Base-by-base conservation (phyloP, 306 rosid species). In the Prunus fruticosa region DNA sequence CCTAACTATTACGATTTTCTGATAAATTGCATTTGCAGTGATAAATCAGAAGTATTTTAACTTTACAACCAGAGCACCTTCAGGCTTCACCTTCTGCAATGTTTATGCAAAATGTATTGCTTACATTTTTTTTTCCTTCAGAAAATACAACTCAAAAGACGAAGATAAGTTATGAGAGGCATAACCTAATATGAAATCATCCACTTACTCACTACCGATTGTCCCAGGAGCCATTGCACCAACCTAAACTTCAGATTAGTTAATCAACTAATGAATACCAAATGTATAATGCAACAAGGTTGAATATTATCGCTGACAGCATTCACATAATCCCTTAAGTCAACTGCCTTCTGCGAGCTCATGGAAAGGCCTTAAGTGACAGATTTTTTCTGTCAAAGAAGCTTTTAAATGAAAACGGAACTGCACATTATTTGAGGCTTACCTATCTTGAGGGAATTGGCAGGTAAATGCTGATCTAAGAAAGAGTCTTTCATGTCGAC, bases 381-480 rank as follows among this genome's bases (percentile, higher is more conserved):
- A 32, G 6, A 10, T 7, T 15, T 52, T 63, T 30, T 11, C 51
- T 15, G 63, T 51, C 7, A 50, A 14, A 28, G 3, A 50, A 14
- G 13, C 43, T 28, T 15, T 70, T 8, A 50, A 70, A 50, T 25
- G 22, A 32, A 75, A 30, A 50, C 45, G n/a, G 11, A 64, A n/a
- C 6, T 75, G 57, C 71, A 75, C 41, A 34, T 50, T 49, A 64
- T 8, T 19, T 2, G 23, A 34, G 10, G 20, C 78, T 75, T 45
- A 64, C 72, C 78, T 20, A 75, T 64, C 62, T 75, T 75, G 20
- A 75, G 3, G 64, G 63, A 47, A 34, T 75, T 75, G 32, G 25
- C 8, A 47, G 78, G 71, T 27, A 75, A 64, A 69, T 64, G 45
- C 49, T 75, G 72, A 34, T 34, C 14, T 28, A 13, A 50, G 78